phyloP scores from a whole-genome alignment of 306 rosid species.

The Canavalia ensiformis region DNA sequence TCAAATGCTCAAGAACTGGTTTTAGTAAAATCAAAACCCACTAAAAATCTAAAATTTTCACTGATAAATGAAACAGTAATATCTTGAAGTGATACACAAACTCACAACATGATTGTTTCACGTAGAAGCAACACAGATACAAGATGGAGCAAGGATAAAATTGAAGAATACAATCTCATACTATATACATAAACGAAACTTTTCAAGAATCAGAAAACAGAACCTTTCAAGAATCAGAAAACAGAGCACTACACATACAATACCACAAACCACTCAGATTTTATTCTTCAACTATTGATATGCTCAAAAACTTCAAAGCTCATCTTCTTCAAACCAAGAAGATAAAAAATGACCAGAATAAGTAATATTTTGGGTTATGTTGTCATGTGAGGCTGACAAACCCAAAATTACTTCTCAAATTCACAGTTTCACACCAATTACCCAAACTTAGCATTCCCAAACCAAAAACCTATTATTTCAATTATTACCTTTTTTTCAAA shows the following conservation, averaged over 20 bases:
- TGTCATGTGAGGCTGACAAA: neutral
- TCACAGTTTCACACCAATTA: neutral
- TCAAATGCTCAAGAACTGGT: conserved; percentile 33
- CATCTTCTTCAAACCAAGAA: neutral
- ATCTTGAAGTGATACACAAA: neutral
- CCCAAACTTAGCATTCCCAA: conserved; percentile 13
- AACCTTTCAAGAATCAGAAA: conserved; percentile 12
- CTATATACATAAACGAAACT: conserved; percentile 2
- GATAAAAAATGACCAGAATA: neutral
- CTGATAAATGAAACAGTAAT: conserved; percentile 1
- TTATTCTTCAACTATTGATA: neutral
- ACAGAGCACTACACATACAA: neutral
- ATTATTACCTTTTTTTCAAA: neutral
- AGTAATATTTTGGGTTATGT: neutral
- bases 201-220: neutral
- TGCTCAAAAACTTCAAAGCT: neutral
- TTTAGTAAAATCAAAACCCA: conserved; percentile 20
- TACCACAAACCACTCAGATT: neutral
- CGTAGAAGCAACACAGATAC: neutral
- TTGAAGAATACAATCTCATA: neutral
- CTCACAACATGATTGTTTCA: conserved; percentile 1
- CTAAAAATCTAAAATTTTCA: neutral
- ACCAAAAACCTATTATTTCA: neutral
- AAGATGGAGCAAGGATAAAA: conserved; percentile 22
- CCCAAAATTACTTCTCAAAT: neutral